Percentiles rank a stretch among this genome's conserved stretches.
Conservation (phyloP, 371 early-diverging fungal genomes). For the Haplosporangium sp. region DNA sequence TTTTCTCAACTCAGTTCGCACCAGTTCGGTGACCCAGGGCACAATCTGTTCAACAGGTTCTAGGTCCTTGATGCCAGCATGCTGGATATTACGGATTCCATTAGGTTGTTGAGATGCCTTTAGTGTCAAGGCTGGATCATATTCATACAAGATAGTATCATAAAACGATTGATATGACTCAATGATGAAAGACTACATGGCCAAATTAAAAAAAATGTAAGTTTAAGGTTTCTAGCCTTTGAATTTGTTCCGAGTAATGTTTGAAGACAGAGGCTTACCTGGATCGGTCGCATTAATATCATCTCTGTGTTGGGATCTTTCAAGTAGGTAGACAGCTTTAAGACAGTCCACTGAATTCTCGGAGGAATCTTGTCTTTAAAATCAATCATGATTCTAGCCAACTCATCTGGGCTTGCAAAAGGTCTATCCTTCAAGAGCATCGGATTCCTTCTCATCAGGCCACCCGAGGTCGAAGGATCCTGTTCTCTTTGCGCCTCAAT, state of each 20-base stretch:
- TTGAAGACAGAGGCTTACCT: conserved; percentile 58
- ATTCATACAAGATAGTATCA: conserved; percentile 65
- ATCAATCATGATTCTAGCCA: conserved; percentile 32
- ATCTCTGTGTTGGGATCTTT: conserved; percentile 81
- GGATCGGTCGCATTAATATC: conserved; percentile 78
- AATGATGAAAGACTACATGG: conserved; percentile 68
- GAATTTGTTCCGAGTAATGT: background rate
- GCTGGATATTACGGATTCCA: conserved; percentile 35
- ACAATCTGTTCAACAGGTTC: conserved; percentile 38
- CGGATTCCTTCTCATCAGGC: conserved; percentile 35
- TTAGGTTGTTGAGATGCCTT: conserved; percentile 36
- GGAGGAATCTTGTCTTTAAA: conserved; percentile 70
- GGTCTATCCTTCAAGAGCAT: conserved; percentile 57
- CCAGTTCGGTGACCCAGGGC: conserved; percentile 36
- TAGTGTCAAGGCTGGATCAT: conserved; percentile 54
- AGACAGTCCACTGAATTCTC: conserved; percentile 65
- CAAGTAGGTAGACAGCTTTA: conserved; percentile 76
- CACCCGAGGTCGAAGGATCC: conserved; percentile 25
- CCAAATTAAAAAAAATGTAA: background rate
- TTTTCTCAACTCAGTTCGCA: conserved; percentile 33
- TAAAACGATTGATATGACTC: conserved; percentile 77
- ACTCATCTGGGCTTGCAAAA: conserved; percentile 60
- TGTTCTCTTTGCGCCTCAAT: conserved; percentile 49
- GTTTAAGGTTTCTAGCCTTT: background rate
- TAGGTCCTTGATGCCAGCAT: conserved; percentile 34